Evolutionary conservation across 768 basidiomycete species (phyloP), one percentile per base, ranked within the genome.

Genomic region (Clitopilus hobsonii): DNA sequence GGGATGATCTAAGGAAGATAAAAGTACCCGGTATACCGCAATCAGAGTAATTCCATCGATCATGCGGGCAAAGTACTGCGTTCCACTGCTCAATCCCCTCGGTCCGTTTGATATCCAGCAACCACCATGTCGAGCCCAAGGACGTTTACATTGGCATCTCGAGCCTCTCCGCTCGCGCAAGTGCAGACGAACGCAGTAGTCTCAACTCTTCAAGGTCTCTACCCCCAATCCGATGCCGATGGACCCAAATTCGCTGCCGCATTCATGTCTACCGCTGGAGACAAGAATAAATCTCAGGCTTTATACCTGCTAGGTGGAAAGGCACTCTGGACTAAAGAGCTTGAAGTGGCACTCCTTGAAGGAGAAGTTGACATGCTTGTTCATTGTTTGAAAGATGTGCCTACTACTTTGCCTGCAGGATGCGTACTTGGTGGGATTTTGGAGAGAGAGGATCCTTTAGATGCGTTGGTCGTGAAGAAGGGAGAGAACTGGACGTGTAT

Each of bases 251-350:
- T 80, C 62, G 63, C 66, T 5, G 75, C 78, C 6, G 73, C 70
- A 13, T 82, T 79, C 63, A 79, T 80, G 69, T 57, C 75, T 3
- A 87, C 86, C 22, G 93, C 84, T 73, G 65, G 96, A 77, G 96
- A 98, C 73, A 89, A 90, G 65, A 94, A 97, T 64, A 91, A 95
- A 70, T 84, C 87, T 1, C 88, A 92, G 60, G 82, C 84, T 1
- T 76, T 97, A 16, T 95, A 95, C 70, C 77, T 94, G 6, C 73
- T 97, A 14, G 94, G 94, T 32, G 93, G 91, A n/a, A 93, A 92
- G 67, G 81, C 89, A 0, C 71, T 98, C 25, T 99, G 97, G 97
- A 99, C 97, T 30, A 91, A 93, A 62, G 96, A 98, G 62, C 84
- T 99, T 53, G 97, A 99, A 67, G 88, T 90, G 18, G 86, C 85